Evolutionary conservation across 2,329 filamentous ascomycete genomes (phyloP).

Genomic region (Fusarium sp.): DNA sequence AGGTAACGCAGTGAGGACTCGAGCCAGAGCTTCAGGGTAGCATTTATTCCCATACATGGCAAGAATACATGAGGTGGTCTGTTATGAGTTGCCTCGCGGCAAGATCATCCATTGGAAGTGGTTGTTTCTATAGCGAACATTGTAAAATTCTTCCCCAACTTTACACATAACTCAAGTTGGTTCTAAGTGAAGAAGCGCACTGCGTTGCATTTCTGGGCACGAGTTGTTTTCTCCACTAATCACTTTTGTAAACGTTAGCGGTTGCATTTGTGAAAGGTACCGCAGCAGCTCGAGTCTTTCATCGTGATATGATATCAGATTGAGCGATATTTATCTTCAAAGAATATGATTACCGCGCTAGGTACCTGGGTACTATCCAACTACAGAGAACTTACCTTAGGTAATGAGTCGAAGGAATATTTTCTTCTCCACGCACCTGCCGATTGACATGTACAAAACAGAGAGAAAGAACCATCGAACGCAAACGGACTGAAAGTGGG

Average conservation of each 20-base stretch:
- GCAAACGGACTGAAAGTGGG: constrained; percentile 31
- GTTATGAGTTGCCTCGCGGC: not conserved
- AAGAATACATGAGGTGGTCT: not conserved
- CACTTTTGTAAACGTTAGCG: not conserved
- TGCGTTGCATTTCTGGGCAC: not conserved
- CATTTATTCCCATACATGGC: no score
- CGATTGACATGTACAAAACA: not conserved
- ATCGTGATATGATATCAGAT: not conserved
- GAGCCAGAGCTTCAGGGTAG: constrained; percentile 10
- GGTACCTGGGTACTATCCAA: no score
- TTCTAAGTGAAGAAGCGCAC: not conserved
- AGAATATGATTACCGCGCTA: no score
- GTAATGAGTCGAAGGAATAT: not conserved
- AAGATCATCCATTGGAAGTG: not conserved
- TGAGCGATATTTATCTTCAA: not conserved
- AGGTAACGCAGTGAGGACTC: constrained; percentile 1
- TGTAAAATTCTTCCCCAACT: not conserved
- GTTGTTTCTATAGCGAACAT: not conserved
- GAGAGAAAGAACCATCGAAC: not conserved
- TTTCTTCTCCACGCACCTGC: not conserved
- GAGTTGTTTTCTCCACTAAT: not conserved
- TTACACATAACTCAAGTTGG: not conserved
- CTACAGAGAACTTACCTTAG: not conserved
- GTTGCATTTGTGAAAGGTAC: constrained; percentile 4
- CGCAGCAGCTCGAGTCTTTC: constrained; percentile 3